Evolutionary conservation across 1,139 yeast genomes (phyloP), one percentile per base, ranked within the genome.

Genomic region (Taphrina flavorubra): DNA sequence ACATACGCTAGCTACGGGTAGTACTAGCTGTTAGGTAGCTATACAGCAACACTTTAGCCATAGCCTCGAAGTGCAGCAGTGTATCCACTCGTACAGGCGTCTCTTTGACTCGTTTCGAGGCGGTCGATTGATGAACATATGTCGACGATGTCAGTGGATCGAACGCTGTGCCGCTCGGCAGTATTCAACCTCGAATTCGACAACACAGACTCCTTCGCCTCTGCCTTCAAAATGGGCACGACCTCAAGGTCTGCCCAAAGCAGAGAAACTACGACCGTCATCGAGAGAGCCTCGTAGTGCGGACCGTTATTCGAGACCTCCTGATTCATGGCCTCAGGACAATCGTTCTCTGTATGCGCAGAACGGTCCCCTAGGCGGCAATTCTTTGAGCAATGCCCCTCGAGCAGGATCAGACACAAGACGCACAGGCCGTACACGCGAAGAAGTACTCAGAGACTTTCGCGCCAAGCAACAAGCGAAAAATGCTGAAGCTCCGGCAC

Each of bases 151-250:
- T 53, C 40, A n/a, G n/a, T 8, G 42, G 16, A 18, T 34, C 14
- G 57, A 20, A 18, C 57, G 57, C 16, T 25, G 11, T 37, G 20
- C 57, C 18, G 18, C 57, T n/a, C 40, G 57, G 11, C 57, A 53
- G 20, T 53, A 34, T 42, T 36, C 58, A 11, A 53, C 58, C 20
- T 36, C 42, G 40, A 16, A n/a, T 14, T 20, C 39, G 11, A 36
- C 47, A 25, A 62, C 58, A 47, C 46, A 55, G 16, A 31, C n/a
- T 16, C 37, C 46, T 25, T 11, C 51, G 6, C 39, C 59, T 14
- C 39, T 40, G 44, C 65, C 65, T 8, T 51, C 65, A 4, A 63
- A 63, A 36, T 63, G 67, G 67, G 67, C 67, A 6, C 18, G 53
- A 20, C 53, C 53, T 11, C 13, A 49, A 20, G 20, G 36, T n/a